Evolutionary conservation across 1,284 basidiomycete genomes (phyloP).

Genomic region (Sanghuangporus baumii): DNA sequence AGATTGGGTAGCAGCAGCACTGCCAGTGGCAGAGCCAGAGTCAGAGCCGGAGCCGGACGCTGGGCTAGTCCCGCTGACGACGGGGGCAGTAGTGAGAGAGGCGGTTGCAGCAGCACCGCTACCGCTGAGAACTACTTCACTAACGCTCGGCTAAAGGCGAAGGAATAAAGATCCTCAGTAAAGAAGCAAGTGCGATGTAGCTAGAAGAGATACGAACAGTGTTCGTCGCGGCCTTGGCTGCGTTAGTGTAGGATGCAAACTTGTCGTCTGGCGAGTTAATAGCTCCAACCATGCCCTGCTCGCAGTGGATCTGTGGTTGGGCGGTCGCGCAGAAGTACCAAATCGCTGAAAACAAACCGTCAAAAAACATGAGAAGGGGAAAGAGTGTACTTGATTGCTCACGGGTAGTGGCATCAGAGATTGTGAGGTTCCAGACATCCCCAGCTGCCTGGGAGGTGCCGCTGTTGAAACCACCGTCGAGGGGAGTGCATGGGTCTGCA

Average conservation of each 20-base stretch:
- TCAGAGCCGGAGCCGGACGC: neutral
- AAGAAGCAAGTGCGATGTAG: neutral
- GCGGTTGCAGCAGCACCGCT: slow-evolving; percentile 12
- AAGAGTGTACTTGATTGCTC: neutral
- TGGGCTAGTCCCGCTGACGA: neutral
- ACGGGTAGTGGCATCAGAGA: slow-evolving; percentile 19
- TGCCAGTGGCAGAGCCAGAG: neutral
- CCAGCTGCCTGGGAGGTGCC: slow-evolving; percentile 6
- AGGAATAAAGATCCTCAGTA: neutral
- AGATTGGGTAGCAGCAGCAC: neutral
- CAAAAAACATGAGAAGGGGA: neutral
- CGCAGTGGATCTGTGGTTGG: slow-evolving; percentile 14
- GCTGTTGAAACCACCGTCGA: slow-evolving; percentile 19
- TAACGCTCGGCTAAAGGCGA: neutral
- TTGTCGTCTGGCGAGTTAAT: slow-evolving; percentile 6
- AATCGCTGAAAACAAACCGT: slow-evolving; percentile 7
- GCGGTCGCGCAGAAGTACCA: slow-evolving; percentile 20
- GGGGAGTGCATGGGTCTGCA: slow-evolving; percentile 17
- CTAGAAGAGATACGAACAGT: neutral
- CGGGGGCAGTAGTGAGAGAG: neutral
- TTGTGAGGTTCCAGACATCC: slow-evolving; percentile 17
- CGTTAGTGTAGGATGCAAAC: slow-evolving; percentile 2
- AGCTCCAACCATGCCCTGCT: slow-evolving; percentile 19
- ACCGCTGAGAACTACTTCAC: slow-evolving; percentile 3
- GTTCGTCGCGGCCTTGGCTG: slow-evolving; percentile 2